Conservation (phyloP, 2,329 filamentous ascomycete species). For the Botryotinia convoluta region DNA sequence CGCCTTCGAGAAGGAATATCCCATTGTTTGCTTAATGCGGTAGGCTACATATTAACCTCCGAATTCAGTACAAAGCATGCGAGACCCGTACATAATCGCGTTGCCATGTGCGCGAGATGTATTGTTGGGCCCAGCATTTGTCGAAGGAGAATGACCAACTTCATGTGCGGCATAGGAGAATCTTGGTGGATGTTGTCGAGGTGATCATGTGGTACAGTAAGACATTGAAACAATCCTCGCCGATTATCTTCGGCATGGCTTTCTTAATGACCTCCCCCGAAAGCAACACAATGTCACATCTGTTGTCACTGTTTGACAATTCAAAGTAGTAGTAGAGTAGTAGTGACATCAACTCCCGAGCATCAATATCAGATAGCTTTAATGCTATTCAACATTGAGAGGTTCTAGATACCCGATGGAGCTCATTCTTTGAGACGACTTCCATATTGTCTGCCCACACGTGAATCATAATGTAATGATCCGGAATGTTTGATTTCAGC, state of each 20-base stretch:
- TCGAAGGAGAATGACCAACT: background rate
- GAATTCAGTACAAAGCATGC: background rate
- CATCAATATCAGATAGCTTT: background rate
- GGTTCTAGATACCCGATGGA: background rate
- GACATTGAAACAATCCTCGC: conserved; percentile 1
- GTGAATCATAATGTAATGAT: background rate
- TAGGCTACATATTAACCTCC: background rate
- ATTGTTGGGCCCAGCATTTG: background rate
- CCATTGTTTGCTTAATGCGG: background rate
- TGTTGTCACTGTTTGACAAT: background rate
- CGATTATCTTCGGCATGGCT: background rate
- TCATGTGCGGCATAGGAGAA: background rate
- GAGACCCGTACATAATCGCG: background rate
- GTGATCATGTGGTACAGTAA: background rate
- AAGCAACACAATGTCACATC: background rate
- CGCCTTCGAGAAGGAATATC: conserved; percentile 10
- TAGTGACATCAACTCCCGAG: background rate
- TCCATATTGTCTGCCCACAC: background rate
- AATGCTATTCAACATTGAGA: background rate
- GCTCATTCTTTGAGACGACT: background rate
- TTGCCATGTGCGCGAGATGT: conserved; percentile 1
- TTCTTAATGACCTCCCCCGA: background rate
- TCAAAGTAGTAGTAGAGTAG: background rate
- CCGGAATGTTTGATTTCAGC: background rate
- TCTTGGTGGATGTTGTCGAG: conserved; percentile 3